phyloP scores from a whole-genome alignment of 164 flowering plant genomes.

The Macadamia tetraphylla region DNA sequence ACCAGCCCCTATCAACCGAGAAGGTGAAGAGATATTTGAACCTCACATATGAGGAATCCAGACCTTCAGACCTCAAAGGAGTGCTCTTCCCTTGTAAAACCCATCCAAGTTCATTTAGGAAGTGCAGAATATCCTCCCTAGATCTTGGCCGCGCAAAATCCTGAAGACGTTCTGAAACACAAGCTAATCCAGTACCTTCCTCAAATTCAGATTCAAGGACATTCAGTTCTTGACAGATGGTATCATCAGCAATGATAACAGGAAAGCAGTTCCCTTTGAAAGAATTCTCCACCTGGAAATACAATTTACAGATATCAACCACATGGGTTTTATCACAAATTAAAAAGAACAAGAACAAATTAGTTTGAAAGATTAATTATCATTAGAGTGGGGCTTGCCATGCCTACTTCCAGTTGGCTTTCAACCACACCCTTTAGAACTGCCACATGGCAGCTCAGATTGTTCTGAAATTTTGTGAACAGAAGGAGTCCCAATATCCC shows the following conservation, averaged over 20 bases:
- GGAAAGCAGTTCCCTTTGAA: conserved; percentile 55
- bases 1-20: conserved; percentile 70
- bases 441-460: too few species aligned
- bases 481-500: too few species aligned
- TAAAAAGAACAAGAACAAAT: too few species aligned
- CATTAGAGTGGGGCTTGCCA: too few species aligned
- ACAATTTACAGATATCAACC: too few species aligned
- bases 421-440: too few species aligned
- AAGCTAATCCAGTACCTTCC: conserved; percentile 20
- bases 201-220: conserved; percentile 45
- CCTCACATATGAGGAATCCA: conserved; percentile 41
- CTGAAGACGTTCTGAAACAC: conserved; percentile 23
- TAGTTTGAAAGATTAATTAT: too few species aligned
- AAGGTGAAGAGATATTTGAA: conserved; percentile 65
- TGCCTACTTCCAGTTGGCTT: too few species aligned
- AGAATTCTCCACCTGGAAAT: conserved; percentile 54
- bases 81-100: conserved; percentile 54
- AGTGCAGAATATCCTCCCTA: conserved; percentile 64
- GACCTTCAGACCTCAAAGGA: conserved; percentile 20
- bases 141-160: conserved; percentile 40
- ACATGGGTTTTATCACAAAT: too few species aligned
- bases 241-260: conserved; percentile 48
- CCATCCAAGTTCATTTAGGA: conserved; percentile 94
- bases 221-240: conserved; percentile 49
- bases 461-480: too few species aligned